These are phyloP conservation scores for Botryotinia calthae DNA, from an alignment of 2,329 filamentous ascomycete genomes.

Conservation along the genomic window DNA sequence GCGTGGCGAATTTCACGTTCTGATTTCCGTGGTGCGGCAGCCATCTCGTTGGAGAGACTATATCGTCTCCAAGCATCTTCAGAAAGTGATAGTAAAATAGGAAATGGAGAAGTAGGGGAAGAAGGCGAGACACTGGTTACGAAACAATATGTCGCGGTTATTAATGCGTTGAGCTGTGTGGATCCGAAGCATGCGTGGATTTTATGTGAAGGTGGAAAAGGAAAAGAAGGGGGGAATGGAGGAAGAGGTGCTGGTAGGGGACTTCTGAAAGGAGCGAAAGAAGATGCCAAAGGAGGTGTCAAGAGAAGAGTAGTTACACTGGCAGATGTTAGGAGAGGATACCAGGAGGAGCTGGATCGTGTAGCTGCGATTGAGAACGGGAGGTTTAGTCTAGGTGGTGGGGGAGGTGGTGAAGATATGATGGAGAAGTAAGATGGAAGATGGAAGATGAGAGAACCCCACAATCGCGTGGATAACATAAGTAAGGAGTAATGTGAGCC, in stretches of 20 bases:
- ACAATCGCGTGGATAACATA: background rate
- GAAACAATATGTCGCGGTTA: conserved; percentile 81
- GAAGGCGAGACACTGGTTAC: conserved; percentile 63
- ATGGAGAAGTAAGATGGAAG: conserved; percentile 40
- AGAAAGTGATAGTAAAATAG: conserved; percentile 54
- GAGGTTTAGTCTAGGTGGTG: conserved; percentile 71
- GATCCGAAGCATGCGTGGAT: conserved; percentile 81
- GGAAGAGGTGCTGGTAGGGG: background rate
- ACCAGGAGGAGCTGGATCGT: conserved; percentile 84
- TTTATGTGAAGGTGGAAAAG: conserved; percentile 49
- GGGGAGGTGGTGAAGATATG: conserved; percentile 42
- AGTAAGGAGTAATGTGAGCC: conserved; percentile 4
- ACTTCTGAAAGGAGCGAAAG: background rate
- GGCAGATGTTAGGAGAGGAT: conserved; percentile 81
- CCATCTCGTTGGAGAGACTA: conserved; percentile 60
- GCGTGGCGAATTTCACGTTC: conserved; percentile 83
- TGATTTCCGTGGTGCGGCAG: conserved; percentile 79
- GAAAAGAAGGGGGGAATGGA: conserved; percentile 32
- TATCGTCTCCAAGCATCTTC: conserved; percentile 59
- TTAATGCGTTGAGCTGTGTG: conserved; percentile 89
- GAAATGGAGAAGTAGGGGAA: conserved; percentile 52
- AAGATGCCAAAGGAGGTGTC: conserved; percentile 6
- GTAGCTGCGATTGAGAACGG: conserved; percentile 86
- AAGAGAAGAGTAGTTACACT: conserved; percentile 78
- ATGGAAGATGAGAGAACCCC: background rate